Conservation (phyloP, 495 filamentous ascomycete species). For the Daldinia vernicosa region DNA sequence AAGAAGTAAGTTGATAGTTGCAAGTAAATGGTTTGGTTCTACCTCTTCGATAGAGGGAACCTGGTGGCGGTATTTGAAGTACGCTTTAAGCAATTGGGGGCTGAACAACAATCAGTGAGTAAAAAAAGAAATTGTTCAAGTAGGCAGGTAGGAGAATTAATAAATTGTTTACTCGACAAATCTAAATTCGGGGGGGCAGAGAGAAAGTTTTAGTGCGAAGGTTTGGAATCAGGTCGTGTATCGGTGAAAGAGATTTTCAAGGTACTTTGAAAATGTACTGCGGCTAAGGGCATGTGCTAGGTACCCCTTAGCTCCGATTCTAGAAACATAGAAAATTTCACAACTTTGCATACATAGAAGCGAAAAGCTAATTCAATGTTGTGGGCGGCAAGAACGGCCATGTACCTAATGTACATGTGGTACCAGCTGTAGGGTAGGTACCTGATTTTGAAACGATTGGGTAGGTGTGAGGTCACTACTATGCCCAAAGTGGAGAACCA, state of each 20-base stretch:
- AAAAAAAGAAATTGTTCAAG: not conserved
- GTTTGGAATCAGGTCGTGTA: conserved; percentile 9
- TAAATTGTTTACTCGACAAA: not conserved
- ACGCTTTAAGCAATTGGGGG: not conserved
- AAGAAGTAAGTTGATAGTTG: not conserved
- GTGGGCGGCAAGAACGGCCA: conserved; percentile 11
- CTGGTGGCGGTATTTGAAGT: not conserved
- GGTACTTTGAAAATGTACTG: conserved; percentile 5
- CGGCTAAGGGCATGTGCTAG: not conserved
- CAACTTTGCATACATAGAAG: conserved; percentile 15
- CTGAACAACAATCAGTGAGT: not conserved
- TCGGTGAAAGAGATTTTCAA: conserved; percentile 25
- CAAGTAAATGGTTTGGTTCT: not conserved
- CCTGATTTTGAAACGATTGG: conserved; percentile 35
- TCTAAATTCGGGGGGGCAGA: not conserved
- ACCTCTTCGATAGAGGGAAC: conserved; percentile 2
- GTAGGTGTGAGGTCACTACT: conserved; percentile 40
- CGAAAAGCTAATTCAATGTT: not conserved
- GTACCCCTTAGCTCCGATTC: conserved; percentile 4
- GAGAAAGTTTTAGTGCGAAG: conserved; percentile 6
- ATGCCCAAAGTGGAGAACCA: conserved; percentile 36
- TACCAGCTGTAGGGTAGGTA: conserved; percentile 36
- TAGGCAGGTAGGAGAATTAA: too few species aligned
- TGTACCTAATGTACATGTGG: conserved; percentile 27
- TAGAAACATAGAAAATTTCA: conserved; percentile 2